phyloP scores from a whole-genome alignment of 2,329 filamentous ascomycete genomes.

The Macrophomina tecta region DNA sequence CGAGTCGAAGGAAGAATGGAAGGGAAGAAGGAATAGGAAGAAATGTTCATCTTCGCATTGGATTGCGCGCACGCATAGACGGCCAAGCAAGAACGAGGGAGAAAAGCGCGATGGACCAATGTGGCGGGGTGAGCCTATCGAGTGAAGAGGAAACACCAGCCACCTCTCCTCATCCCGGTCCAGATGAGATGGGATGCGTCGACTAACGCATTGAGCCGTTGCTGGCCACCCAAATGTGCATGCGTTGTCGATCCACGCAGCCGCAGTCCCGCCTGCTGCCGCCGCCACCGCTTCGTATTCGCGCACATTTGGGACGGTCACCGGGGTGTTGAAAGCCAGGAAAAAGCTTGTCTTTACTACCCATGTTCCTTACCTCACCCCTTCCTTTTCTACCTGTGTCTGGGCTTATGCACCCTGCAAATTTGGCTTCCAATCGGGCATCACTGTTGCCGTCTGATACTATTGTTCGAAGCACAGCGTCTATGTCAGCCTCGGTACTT shows the following conservation, averaged over 20 bases:
- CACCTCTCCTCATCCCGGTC: neutral
- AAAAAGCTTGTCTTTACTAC: constrained; percentile 26
- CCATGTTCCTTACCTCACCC: constrained; percentile 4
- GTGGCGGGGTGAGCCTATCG: too few species aligned
- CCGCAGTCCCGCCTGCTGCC: neutral
- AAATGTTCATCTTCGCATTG: too few species aligned
- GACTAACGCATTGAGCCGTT: constrained; percentile 1
- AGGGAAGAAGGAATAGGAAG: too few species aligned
- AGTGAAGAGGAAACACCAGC: neutral
- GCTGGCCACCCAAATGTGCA: neutral
- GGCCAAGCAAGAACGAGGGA: too few species aligned
- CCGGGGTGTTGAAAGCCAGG: neutral
- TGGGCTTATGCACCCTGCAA: constrained; percentile 5
- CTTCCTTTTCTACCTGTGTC: neutral
- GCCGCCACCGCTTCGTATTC: constrained; percentile 4
- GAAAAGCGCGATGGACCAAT: too few species aligned
- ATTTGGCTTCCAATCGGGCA: neutral
- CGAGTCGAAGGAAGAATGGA: too few species aligned
- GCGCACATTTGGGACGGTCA: neutral
- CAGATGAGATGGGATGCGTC: neutral
- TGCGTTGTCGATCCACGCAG: neutral
- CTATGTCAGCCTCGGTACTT: constrained; percentile 1
- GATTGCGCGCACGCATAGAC: too few species aligned
- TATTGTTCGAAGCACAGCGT: neutral
- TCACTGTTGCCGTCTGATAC: neutral